Evolutionary conservation across 2,329 filamentous ascomycete species (phyloP), one percentile per base, ranked within the genome.

Genomic region (Orbilia quercus): DNA sequence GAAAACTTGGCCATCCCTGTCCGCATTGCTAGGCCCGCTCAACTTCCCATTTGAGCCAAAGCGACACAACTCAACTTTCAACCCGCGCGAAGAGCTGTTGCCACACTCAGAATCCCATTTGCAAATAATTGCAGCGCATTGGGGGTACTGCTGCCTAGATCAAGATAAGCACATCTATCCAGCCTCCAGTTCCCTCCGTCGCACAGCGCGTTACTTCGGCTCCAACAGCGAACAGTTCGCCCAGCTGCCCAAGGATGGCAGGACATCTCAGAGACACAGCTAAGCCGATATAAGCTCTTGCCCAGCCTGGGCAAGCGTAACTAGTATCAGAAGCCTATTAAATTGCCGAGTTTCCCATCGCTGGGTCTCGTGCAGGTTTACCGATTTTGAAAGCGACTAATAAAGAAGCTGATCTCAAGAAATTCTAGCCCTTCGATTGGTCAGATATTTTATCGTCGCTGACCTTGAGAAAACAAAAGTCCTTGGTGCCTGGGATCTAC

Each of bases 281-380:
- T 59, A 60, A 60, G 69, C 28, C 31, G 45, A 47, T 23, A 60
- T 66, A 73, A 73, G 69, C 69, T 73, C 69, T 73, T 73, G 69
- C 69, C 69, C 69, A 73, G 69, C 54, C 54, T 54, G 60, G 69
- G 60, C 69, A 73, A 73, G 69, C 57, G 69, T 9, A 7, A 38
- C 14, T 45, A 40, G 25, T 28, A 42, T 48, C 48, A 63, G 28
- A 25, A 22, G 9, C n/a, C 45, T 2, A 22, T 51, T 28, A 62
- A 54, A 28, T 65, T 69, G 64, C 69, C 69, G 60, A 34, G 40
- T 50, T 45, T 73, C 47, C 60, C 22, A 25, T 20, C 28, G 45
- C 44, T 18, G 25, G 28, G 18, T 62, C 60, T 60, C 55, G 55
- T 62, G 47, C 55, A 34, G 20, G 31, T 40, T 60, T 59, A 25